Conservation (phyloP, 441 rosid genomes). For the Dalechampia spathulata region DNA sequence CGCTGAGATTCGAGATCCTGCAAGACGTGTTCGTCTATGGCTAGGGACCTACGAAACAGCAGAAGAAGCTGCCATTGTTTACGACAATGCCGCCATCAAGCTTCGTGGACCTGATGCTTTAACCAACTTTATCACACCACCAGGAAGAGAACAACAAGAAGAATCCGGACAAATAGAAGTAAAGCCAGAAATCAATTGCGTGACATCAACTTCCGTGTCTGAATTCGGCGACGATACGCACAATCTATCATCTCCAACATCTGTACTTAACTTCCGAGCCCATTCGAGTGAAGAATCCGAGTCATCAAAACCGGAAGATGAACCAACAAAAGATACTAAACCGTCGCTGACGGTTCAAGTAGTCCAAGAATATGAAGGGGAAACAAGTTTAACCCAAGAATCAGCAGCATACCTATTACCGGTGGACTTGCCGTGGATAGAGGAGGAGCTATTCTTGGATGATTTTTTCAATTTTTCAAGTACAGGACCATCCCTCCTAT, state of each 20-base stretch:
- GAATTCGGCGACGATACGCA: slow-evolving; percentile 59
- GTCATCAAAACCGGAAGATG: slow-evolving; percentile 18
- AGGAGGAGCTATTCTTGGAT: slow-evolving; percentile 34
- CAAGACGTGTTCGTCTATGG: slow-evolving; percentile 73
- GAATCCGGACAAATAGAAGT: slow-evolving; percentile 10
- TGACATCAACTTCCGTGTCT: slow-evolving; percentile 33
- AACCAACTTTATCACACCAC: slow-evolving; percentile 64
- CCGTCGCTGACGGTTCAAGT: slow-evolving; percentile 10
- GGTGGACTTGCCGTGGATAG: slow-evolving; percentile 27
- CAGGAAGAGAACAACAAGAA: slow-evolving; percentile 11
- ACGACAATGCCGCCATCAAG: slow-evolving; percentile 86
- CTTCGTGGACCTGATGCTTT: slow-evolving; percentile 87
- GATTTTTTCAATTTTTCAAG: slow-evolving; percentile 45
- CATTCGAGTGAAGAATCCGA: slow-evolving; percentile 28
- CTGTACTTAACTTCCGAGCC: slow-evolving; percentile 62
- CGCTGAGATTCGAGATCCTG: slow-evolving; percentile 97
- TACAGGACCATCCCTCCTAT: slow-evolving; percentile 37
- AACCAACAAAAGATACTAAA: neutral
- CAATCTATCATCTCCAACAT: slow-evolving; percentile 60
- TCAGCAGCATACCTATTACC: slow-evolving; percentile 32
- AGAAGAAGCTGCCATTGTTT: slow-evolving; percentile 92
- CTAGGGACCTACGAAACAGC: slow-evolving; percentile 95
- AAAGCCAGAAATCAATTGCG: slow-evolving; percentile 3
- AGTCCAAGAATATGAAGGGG: slow-evolving; percentile 23
- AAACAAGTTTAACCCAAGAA: slow-evolving; percentile 26